Evolutionary conservation across 805 yeast species (phyloP), one percentile per base, ranked within the genome.

Genomic region (Suhomyces pyralidae): DNA sequence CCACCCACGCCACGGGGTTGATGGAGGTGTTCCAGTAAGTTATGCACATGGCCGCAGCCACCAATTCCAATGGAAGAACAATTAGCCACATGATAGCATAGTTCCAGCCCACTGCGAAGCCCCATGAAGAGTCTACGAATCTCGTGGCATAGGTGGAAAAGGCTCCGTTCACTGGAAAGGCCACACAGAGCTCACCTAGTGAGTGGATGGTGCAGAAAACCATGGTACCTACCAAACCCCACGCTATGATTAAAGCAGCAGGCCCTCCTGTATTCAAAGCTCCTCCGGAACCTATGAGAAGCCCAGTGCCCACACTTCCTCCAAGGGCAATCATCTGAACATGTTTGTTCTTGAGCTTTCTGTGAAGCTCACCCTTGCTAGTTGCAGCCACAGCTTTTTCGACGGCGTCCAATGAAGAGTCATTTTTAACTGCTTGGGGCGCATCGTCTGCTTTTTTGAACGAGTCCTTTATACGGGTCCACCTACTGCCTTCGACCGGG

Each of bases 161-260:
- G 3, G 77, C 73, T 24, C 77, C 77, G 50, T 55, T 57, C 56
- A 65, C 71, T 45, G 69, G 77, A 64, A 63, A 64, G 48, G 67
- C 74, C 51, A 81, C 82, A 57, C 85, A 89, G 54, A 80, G 72
- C 62, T 85, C 90, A 54, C 89, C 88, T 58, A 83, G 78, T n/a
- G 84, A 80, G 53, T 79, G 81, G 58, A 84, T 81, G 50, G 83
- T 83, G 55, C 80, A 75, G 65, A 79, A 82, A 19, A 85, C 77
- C 77, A 83, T 79, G 9, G 77, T 62, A 24, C 86, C 86, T 54
- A 83, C 80, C 51, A 85, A 62, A 2, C 77, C 71, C 67, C 82
- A 83, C 7, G 85, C 87, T 38, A 84, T 75, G 9, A 84, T 71
- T 36, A 56, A 76, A 17, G 76, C 68, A 3, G 78, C 79, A 5